Evolutionary conservation across 116 monocot genomes (phyloP).

Genomic region (Iris pallida): DNA sequence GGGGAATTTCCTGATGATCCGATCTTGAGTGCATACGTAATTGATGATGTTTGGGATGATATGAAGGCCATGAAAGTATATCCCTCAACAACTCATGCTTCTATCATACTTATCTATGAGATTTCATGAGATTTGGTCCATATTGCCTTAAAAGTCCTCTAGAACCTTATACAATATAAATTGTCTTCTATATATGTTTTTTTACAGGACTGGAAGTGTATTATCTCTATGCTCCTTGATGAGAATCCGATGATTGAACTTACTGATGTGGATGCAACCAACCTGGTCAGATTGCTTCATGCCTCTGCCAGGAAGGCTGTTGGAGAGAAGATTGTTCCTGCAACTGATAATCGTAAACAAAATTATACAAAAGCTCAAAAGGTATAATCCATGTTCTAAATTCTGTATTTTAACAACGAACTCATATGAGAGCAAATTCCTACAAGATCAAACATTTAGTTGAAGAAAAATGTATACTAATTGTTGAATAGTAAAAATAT

Average conservation of each 20-base stretch:
- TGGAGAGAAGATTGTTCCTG: conserved; percentile 93
- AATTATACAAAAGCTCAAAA: conserved; percentile 84
- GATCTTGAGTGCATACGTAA: conserved; percentile 82
- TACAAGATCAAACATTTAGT: too few relatives aligned
- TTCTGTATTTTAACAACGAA: too few relatives aligned
- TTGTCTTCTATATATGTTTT: not conserved
- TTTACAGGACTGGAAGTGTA: conserved; percentile 94
- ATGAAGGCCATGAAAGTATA: conserved; percentile 98
- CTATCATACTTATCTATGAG: too few relatives aligned
- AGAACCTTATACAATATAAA: not conserved
- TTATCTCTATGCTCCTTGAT: conserved; percentile 88
- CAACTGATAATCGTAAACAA: conserved; percentile 69
- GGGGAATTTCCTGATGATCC: conserved; percentile 96
- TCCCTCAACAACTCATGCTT: not conserved
- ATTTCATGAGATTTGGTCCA: too few relatives aligned
- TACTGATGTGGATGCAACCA: conserved; percentile 88
- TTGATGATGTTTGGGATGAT: conserved; percentile 99
- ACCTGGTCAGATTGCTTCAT: conserved; percentile 77
- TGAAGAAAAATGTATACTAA: too few relatives aligned
- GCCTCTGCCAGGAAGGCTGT: conserved; percentile 89
- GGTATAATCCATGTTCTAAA: conserved; percentile 26
- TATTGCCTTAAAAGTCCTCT: too few relatives aligned
- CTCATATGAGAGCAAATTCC: too few relatives aligned
- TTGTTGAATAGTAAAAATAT: too few relatives aligned
- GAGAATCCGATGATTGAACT: conserved; percentile 71